Base-by-base conservation (phyloP, 2,329 filamentous ascomycete species). In the Exophiala mesophila region DNA sequence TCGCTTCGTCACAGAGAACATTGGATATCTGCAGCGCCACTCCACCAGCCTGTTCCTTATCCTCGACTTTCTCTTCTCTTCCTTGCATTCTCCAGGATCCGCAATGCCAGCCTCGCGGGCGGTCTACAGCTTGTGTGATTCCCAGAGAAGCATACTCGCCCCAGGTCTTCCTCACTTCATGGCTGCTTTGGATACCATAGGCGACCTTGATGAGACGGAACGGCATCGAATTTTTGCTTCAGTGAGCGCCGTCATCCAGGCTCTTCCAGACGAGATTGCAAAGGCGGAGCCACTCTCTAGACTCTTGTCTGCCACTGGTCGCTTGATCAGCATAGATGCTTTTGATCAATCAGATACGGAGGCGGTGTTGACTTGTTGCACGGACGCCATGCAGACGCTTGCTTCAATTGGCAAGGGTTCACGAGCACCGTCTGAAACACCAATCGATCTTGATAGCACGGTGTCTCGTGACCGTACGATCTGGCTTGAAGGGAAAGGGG, bases 51-150 rank as follows among this genome's bases (percentile, higher is more conserved):
- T 71, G 23, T 59, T 66, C 1, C 55, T 60, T 18, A 62, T 66
- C 7, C 50, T 71, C 15, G 69, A 65, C 29, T 67, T 71, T 38
- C 53, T 71, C 4, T 70, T 71, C 45, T 61, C 62, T 4, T 70
- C 68, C 3, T 54, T 71, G 33, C 63, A 65, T 23, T 57, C 65
- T 36, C 58, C 59, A n/a, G 53, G 59, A 3, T 68, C 65, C 45
- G 65, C 67, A 5, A 58, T 63, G 39, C 55, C 62, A 13, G 67
- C 68, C 24, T 68, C 68, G 6, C 60, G 62, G 19, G 69, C 68
- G 5, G 68, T 71, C 24, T 58, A 63, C 24, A 58, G 59, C 13
- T 61, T 71, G 5, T 70, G 67, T 47, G 65, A 68, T 39, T 67
- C 64, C 8, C 70, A 68, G 34, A 60, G 66, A 36, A 57, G 59